Base-by-base conservation (phyloP, 2,329 filamentous ascomycete species). In the Lasiodiplodia hormozganensis region DNA sequence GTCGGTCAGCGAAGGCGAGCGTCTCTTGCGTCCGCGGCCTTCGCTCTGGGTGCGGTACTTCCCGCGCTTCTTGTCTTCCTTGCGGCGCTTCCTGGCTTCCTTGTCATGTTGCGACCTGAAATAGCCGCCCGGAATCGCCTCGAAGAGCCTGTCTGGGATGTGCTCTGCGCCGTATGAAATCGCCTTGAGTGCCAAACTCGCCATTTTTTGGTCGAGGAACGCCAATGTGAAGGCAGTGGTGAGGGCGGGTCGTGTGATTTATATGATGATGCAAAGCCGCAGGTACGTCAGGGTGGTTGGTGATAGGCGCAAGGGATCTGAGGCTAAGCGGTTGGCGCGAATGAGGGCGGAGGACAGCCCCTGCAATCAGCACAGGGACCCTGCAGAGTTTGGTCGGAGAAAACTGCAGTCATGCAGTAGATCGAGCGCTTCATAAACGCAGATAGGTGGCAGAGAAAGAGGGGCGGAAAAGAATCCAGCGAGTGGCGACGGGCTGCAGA, bases 111-210 rank as follows among this genome's bases (percentile, higher is more conserved):
- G 68, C 3, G 77, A 73, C 7, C 72, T 78, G 70, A 79, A 80
- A 71, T 74, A 80, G 68, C 77, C 77, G 52, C 78, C 78, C 56
- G 78, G 78, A 23, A 80, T 74, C 28, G 74, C 74, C 51, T 80
- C 76, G 64, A 79, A 80, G 68, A 78, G 71, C 62, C 71, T 76
- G 75, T 80, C 78, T 43, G 78, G 78, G 68, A 80, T 78, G 71
- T 75, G 76, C 68, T 79, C 77, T 53, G 76, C 78, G 69, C 77
- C 78, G 73, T 77, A 77, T 68, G 72, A 73, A 36, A 80, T 72
- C n/a, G 78, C 78, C 70, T 79, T 79, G 67, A 80, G 74, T 38
- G 77, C 78, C 62, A 80, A 21, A 12, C 38, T n/a, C 28, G 65
- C 68, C 68, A 69, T 69, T 11, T 68, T 56, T 49, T 6, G 11